These are phyloP conservation scores for Claviceps sp. DNA, from an alignment of 2,329 filamentous ascomycete species.

Conservation along the genomic window DNA sequence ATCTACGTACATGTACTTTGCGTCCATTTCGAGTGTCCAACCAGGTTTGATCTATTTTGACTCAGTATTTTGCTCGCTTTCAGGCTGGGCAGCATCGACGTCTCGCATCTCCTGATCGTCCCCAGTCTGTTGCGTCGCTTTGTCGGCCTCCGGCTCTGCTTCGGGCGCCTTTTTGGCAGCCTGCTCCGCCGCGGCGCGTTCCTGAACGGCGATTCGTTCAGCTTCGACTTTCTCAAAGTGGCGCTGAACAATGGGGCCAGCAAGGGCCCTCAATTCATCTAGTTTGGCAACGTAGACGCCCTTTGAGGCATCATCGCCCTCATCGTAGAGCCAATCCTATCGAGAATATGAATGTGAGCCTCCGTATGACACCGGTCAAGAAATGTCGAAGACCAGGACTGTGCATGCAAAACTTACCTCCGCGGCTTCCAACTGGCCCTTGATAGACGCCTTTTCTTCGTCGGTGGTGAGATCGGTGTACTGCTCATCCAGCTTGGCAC, in stretches of 20 bases:
- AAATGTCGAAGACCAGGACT: too few species aligned
- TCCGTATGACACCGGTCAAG: background rate
- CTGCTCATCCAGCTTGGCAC: conserved; percentile 86
- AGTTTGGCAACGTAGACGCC: conserved; percentile 88
- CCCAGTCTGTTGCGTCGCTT: conserved; percentile 30
- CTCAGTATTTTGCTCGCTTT: conserved; percentile 31
- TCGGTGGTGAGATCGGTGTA: conserved; percentile 82
- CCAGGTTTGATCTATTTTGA: conserved; percentile 18
- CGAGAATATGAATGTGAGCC: conserved; percentile 5
- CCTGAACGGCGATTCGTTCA: conserved; percentile 67
- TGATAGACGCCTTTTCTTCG: conserved; percentile 81
- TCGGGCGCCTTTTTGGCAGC: conserved; percentile 57
- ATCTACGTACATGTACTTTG: conserved; percentile 9
- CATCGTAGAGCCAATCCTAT: conserved; percentile 98
- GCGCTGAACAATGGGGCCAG: conserved; percentile 83
- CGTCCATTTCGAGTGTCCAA: background rate
- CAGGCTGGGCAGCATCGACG: conserved; percentile 39
- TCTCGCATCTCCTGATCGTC: conserved; percentile 54
- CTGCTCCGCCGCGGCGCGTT: conserved; percentile 64
- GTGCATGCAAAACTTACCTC: conserved; percentile 55
- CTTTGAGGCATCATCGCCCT: conserved; percentile 89
- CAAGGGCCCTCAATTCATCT: conserved; percentile 84
- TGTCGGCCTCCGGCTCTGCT: conserved; percentile 40
- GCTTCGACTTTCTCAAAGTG: conserved; percentile 90
- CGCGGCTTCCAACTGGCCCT: conserved; percentile 64